Percentiles rank a stretch among this genome's conserved stretches.
These are phyloP conservation scores for Aspergillus heteromorphus DNA, from an alignment of 495 filamentous ascomycete genomes.

Conservation along the genomic window DNA sequence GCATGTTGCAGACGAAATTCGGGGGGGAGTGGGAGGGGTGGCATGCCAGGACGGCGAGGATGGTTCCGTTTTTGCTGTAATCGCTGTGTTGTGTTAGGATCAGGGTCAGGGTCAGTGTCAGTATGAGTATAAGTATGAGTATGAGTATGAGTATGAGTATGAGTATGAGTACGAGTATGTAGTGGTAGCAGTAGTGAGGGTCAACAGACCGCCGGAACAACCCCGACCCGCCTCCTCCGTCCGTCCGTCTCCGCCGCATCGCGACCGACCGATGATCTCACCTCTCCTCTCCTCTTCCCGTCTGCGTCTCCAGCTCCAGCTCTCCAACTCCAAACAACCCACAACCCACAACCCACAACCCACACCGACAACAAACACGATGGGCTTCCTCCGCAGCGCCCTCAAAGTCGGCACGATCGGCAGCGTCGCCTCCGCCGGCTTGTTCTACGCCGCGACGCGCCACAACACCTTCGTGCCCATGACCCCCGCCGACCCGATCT, in stretches of 20 bases:
- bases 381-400: constrained; percentile 45
- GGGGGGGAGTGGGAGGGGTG: constrained; percentile 38
- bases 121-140: no score
- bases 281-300: background rate
- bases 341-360: background rate
- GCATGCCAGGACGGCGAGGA: constrained; percentile 23
- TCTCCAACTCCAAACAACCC: background rate
- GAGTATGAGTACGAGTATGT: no score
- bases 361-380: constrained; percentile 13
- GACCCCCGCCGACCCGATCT: constrained; percentile 54
- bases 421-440: constrained; percentile 35
- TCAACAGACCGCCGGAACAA: background rate
- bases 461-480: constrained; percentile 45
- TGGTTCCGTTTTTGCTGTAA: constrained; percentile 19
- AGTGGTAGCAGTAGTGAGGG: no score
- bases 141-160: no score
- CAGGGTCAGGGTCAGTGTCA: no score
- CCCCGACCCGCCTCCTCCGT: background rate
- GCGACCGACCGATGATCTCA: background rate
- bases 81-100: no score
- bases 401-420: constrained; percentile 39
- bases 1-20: constrained; percentile 33
- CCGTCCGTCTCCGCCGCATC: background rate
- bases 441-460: constrained; percentile 41
- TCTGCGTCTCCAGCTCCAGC: background rate